These are phyloP conservation scores for Wolfiporia cocos DNA, from an alignment of 1,284 basidiomycete species.

Conservation along the genomic window DNA sequence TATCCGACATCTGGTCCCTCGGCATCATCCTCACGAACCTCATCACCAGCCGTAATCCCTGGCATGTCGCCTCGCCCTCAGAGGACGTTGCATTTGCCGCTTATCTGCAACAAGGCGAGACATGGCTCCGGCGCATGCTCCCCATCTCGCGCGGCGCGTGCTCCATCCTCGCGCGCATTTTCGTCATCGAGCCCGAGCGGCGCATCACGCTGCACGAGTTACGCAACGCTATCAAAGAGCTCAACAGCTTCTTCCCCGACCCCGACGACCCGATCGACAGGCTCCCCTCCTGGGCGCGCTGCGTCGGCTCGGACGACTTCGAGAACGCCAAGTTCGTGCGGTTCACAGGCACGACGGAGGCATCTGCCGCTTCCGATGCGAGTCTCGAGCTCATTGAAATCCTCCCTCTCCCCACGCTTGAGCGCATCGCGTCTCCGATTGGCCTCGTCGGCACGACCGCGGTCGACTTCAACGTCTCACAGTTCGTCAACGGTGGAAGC, in stretches of 20 bases:
- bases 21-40: constrained; percentile 67
- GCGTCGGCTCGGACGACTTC: background rate
- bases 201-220: constrained; percentile 23
- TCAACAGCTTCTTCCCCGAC: constrained; percentile 22
- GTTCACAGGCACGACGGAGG: background rate
- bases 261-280: too few species aligned
- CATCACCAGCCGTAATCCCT: constrained; percentile 61
- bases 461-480: background rate
- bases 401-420: background rate
- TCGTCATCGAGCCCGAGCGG: constrained; percentile 19
- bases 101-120: constrained; percentile 38
- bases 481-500: too few species aligned
- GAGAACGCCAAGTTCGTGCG: too few species aligned
- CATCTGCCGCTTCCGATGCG: background rate
- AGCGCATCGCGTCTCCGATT: background rate
- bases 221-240: constrained; percentile 16
- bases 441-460: background rate
- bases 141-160: constrained; percentile 38
- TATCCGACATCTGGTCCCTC: constrained; percentile 67
- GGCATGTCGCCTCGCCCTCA: constrained; percentile 46
- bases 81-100: constrained; percentile 52
- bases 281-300: too few species aligned
- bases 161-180: constrained; percentile 27
- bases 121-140: constrained; percentile 41
- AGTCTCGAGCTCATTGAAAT: constrained; percentile 2